Conservation (phyloP, 2,329 filamentous ascomycete species). For the Cadophora sp. region DNA sequence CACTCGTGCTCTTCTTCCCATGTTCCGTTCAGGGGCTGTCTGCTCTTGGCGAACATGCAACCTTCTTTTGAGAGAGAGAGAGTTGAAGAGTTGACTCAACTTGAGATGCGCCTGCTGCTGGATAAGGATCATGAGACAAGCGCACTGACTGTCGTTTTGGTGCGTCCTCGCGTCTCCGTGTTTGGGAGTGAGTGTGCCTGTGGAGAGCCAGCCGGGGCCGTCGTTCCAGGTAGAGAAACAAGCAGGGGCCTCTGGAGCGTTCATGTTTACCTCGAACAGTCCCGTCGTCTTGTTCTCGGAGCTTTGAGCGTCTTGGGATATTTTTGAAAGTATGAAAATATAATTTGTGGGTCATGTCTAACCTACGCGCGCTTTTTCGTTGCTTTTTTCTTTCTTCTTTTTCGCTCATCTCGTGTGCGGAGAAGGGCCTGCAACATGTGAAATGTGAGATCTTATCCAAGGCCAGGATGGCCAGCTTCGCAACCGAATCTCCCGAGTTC, state of each 20-base stretch:
- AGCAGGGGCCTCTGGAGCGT: background rate
- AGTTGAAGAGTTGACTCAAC: too few relatives aligned
- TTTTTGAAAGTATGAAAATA: background rate
- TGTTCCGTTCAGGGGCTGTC: background rate
- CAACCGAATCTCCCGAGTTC: conserved; percentile 3
- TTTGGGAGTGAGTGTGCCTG: conserved; percentile 13
- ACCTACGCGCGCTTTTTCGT: background rate
- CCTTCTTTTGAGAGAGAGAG: too few relatives aligned
- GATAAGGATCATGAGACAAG: conserved; percentile 7
- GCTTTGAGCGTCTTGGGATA: background rate
- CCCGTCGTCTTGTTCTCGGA: conserved; percentile 1
- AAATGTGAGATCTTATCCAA: background rate
- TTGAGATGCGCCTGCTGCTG: background rate
- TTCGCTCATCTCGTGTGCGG: background rate
- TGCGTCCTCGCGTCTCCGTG: conserved; percentile 12
- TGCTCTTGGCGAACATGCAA: background rate
- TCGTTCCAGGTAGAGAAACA: conserved; percentile 16
- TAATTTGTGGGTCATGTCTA: background rate
- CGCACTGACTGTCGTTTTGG: conserved; percentile 19
- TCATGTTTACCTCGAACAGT: conserved; percentile 5
- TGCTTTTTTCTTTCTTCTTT: background rate
- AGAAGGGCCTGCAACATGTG: background rate
- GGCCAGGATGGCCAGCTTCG: background rate
- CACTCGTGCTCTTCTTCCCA: background rate
- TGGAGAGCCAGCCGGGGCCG: conserved; percentile 5